These are phyloP conservation scores for Colletotrichum sp. DNA, from an alignment of 2,329 filamentous ascomycete species.

Conservation along the genomic window DNA sequence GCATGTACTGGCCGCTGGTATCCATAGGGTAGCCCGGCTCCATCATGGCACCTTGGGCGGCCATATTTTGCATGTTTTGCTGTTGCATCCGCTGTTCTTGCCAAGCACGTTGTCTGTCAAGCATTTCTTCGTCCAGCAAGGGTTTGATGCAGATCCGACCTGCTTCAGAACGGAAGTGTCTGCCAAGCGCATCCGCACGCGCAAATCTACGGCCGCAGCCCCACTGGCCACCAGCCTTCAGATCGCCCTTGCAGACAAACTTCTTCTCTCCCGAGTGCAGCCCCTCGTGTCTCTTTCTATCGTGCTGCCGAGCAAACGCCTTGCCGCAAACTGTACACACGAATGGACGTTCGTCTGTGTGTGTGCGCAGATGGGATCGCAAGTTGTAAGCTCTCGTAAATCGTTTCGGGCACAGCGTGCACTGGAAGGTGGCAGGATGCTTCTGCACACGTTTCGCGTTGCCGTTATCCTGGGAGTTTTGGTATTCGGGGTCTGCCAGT, in stretches of 20 bases:
- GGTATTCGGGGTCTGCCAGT: slow-evolving; percentile 86
- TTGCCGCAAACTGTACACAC: slow-evolving; percentile 97
- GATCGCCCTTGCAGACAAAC: slow-evolving; percentile 92
- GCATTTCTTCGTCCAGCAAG: slow-evolving; percentile 91
- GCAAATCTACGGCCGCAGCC: slow-evolving; percentile 93
- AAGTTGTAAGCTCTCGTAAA: slow-evolving; percentile 98
- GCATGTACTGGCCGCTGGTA: slow-evolving; percentile 62
- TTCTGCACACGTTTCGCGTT: slow-evolving; percentile 88
- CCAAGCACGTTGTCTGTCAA: slow-evolving; percentile 78
- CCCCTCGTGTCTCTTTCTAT: slow-evolving; percentile 95
- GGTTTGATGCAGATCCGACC: slow-evolving; percentile 97
- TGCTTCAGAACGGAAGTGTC: slow-evolving; percentile 95
- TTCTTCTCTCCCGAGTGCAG: slow-evolving; percentile 98
- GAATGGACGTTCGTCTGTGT: slow-evolving; percentile 96
- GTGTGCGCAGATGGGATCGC: slow-evolving; percentile 91
- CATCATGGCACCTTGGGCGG: slow-evolving; percentile 58
- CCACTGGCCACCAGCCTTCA: slow-evolving; percentile 85
- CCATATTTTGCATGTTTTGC: slow-evolving; percentile 67
- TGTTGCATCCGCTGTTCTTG: slow-evolving; percentile 75
- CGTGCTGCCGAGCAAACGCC: slow-evolving; percentile 95
- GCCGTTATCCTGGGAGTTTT: slow-evolving; percentile 66
- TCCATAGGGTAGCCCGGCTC: slow-evolving; percentile 66
- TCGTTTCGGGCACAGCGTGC: slow-evolving; percentile 88
- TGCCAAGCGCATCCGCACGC: slow-evolving; percentile 90
- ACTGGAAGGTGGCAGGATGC: slow-evolving; percentile 97